phyloP scores from a whole-genome alignment of 148 eudicot species.

The Rhododendron henanense region DNA sequence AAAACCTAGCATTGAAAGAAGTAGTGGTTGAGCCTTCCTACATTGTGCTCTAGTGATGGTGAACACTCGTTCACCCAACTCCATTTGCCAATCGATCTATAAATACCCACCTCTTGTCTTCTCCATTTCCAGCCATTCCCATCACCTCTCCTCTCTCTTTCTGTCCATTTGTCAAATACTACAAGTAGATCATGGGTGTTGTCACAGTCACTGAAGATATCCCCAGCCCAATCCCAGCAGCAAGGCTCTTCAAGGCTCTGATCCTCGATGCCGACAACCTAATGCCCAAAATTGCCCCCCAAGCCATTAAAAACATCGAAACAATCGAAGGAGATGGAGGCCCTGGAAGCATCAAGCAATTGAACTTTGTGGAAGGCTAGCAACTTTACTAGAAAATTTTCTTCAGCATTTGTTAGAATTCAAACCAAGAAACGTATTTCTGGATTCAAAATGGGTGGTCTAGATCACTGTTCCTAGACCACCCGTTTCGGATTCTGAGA shows the following conservation, averaged over 20 bases:
- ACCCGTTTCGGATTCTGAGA: not conserved
- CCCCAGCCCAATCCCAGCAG: constrained; percentile 10
- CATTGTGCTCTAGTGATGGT: not conserved
- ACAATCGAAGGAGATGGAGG: constrained; percentile 24
- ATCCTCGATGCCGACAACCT: constrained; percentile 24
- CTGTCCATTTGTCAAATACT: not conserved
- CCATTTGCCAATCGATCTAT: not conserved
- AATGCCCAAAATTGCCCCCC: constrained; percentile 22
- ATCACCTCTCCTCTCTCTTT: not conserved
- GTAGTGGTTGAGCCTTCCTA: not conserved
- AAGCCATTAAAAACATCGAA: constrained; percentile 24
- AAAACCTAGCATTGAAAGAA: not conserved
- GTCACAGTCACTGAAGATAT: constrained; percentile 16
- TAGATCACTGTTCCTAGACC: not conserved
- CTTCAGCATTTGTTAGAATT: not conserved
- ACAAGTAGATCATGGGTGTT: constrained; percentile 17
- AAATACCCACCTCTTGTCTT: not conserved
- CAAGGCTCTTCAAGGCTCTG: constrained; percentile 30
- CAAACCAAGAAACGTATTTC: not conserved
- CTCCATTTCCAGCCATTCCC: constrained; percentile 9
- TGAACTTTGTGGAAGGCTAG: constrained; percentile 26
- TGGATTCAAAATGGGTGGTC: not conserved
- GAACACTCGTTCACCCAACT: not conserved
- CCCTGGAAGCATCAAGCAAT: constrained; percentile 26
- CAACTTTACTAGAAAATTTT: not conserved